Base-by-base conservation (phyloP, 2,329 filamentous ascomycete species). In the Aspergillus ibericus region DNA sequence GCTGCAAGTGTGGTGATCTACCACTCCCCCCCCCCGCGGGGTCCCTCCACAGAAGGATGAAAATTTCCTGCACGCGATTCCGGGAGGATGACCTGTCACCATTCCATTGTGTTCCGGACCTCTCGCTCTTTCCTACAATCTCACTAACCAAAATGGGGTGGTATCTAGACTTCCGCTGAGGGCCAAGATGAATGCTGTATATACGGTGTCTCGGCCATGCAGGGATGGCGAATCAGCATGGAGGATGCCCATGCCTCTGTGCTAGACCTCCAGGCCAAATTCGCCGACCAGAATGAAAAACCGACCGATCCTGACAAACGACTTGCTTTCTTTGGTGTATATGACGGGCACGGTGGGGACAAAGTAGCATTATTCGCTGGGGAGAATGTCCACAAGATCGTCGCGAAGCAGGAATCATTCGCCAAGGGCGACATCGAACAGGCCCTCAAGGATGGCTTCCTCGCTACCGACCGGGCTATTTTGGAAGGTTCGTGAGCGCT, bases 181-280 rank as follows among this genome's bases (percentile, higher is more conserved):
- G 93, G 93, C 79, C 88, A 92, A 81, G 93, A 98, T 90, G 92
- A 96, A 66, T 88, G 91, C 75, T 87, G 96, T 75, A 80, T 95
- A 75, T 99, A 91, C 78, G 95, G 95, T 74, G 88, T 98, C 66
- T 99, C 95, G 66, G 92, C 92, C 79, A 99, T 99, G 95, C 95
- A 99, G 80, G 95, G 95, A 82, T 99, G 95, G 95, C 90, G 95
- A 81, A 98, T 99, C 81, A 96, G 91, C 82, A 99, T 99, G 95
- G 95, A 99, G 78, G 95, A 99, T 76, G 88, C 95, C 64, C 95
- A 99, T 80, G 91, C 91, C 62, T 85, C 90, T 56, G 81, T 98
- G 53, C 89, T 99, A 74, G 91, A 98, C 77, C 86, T 98, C 67
- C 86, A 95, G 71, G 82, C 86, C 61, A 80, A 82, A 61, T 79